Base-by-base conservation (phyloP, 2,329 filamentous ascomycete genomes). In the Cyclaneusma minus region DNA sequence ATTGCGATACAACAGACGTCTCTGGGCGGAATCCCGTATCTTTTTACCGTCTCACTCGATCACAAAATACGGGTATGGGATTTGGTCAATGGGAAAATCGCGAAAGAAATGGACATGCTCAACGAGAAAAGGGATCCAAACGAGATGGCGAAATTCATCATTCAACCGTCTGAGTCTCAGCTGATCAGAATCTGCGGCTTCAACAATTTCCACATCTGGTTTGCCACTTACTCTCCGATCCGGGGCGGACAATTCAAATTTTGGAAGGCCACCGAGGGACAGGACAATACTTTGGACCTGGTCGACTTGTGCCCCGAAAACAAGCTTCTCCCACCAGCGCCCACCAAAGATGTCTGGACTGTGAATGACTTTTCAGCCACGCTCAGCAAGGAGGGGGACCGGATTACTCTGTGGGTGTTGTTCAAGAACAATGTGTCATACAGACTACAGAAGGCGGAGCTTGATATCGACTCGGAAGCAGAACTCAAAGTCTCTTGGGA, bases 191-290 rank as follows among this genome's bases (percentile, higher is more conserved):
- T 93, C 11, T 62, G 85, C 28, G 68, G 73, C 9, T 59, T 54
- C 21, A 55, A 47, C 21, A 54, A 58, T 14, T 66, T 67, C 10
- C 58, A 58, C 28, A 56, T 63, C 20, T 48, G 69, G 9, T 67
- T 87, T 28, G 71, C 82, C 19, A 87, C 83, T 6, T 93, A 84
- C 50, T 94, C 85, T 7, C 87, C 89, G 1, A 71, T 89, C 35
- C 79, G 84, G 16, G 68, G 74, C 21, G 80, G 89, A 18, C 77
- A 87, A 45, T 95, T 98, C 62, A 95, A 93, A 49, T 85, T 98
- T 46, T 98, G 85, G 82, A 63, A 57, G 36, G 52, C 71, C n/a
- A 68, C 68, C 28, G 67, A 78, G 11, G 68, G 73, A 37, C 68
- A 74, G 28, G 65, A 65, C 39, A 62, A 77, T 40, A 60, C 56